Evolutionary conservation across 208 protist species (phyloP).

Genomic region (Leishmania tarentolae): DNA sequence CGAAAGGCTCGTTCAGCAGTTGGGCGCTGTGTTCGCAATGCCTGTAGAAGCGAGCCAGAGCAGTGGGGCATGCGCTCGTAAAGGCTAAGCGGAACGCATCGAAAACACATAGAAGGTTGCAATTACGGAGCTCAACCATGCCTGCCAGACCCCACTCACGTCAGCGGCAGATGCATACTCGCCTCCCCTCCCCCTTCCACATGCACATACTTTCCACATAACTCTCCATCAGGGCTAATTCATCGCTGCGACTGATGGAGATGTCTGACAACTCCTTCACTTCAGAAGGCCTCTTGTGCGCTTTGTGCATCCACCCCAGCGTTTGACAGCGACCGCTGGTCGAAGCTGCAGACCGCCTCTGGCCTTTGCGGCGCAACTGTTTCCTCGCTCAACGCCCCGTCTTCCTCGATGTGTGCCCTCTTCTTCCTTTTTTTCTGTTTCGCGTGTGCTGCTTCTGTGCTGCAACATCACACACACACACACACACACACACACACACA

Average conservation of each 20-base stretch:
- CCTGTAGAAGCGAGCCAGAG: not conserved
- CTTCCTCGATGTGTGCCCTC: not conserved
- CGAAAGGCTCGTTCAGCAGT: conserved; percentile 2
- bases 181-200: too few species aligned
- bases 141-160: not conserved
- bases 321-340: not conserved
- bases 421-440: not conserved
- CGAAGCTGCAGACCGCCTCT: not conserved
- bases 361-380: not conserved
- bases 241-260: not conserved
- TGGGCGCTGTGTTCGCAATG: not conserved
- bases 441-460: not conserved
- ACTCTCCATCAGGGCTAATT: not conserved
- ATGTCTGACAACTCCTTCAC: not conserved
- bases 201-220: not conserved
- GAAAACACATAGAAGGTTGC: too few species aligned
- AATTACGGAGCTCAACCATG: not conserved
- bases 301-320: not conserved
- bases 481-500: not conserved
- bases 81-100: not conserved
- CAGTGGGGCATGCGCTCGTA: not conserved
- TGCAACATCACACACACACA: not conserved
- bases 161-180: too few species aligned
- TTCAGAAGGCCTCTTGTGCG: not conserved
- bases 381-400: not conserved